Evolutionary conservation across 345 rosid species (phyloP), one percentile per base, ranked within the genome.

Genomic region (Hibiscus tridactylites): DNA sequence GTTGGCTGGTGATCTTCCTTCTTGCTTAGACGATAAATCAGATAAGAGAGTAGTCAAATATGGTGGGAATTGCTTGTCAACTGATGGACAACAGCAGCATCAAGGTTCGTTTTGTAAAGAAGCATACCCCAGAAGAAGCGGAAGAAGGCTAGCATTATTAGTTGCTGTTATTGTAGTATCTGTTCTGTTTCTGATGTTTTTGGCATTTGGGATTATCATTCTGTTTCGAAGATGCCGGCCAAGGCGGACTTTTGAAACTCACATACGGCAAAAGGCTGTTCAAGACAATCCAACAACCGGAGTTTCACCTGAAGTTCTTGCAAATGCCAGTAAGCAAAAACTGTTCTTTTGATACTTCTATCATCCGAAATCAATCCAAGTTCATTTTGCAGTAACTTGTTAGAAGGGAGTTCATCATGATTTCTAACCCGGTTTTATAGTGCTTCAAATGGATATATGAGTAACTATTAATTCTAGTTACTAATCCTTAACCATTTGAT

Each of bases 281-380:
- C 87, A 78, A 71, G 97, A 85, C 39, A 84, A 77, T 75, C 46
- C 85, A 53, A 81, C 79, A 46, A 71, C 82, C 0, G 85, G 86
- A 9, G 79, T 95, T 80, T 88, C 97, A 76, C 70, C 97, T 61
- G 88, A 88, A 74, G 83, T 90, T 81, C 92, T 92, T 73, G 91
- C 93, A 70, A 92, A 86, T 80, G 96, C 97, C 71, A 85, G 99
- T 95, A 87, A 92, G 99, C 83, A 33, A 31, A 28, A 19, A 46
- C 4, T 7, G 9, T 70, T 60, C 49, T 72, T 61, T 50, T 62
- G 49, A 61, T 53, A 13, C 37, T 68, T 37, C 73, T 49, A 16
- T 49, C 60, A 24, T 13, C 65, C 46, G 37, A 61, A 37, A 37
- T 52, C 9, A 5, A 29, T 26, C 16, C 13, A 16, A 11, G 44